phyloP scores from a whole-genome alignment of 257 asterid genomes.

The Schizonepeta tenuifolia region DNA sequence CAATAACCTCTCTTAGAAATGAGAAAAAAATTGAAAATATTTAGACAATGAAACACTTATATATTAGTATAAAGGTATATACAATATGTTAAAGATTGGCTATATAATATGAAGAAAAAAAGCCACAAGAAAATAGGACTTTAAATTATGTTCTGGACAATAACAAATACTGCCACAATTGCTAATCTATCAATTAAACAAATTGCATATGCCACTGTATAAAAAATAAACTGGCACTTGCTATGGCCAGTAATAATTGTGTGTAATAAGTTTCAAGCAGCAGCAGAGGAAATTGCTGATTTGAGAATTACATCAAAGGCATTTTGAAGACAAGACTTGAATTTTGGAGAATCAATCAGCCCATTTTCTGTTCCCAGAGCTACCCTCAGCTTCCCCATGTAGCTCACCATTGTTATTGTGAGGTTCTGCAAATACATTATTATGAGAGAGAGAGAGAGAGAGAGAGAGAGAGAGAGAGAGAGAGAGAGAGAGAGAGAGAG shows the following conservation, averaged over 20 bases:
- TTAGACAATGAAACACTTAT: too few species aligned
- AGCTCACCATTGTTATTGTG: slow-evolving; percentile 79
- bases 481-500: slow-evolving; percentile 5
- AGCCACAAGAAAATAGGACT: neutral
- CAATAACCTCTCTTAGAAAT: too few species aligned
- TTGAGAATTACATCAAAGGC: slow-evolving; percentile 58
- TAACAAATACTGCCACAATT: neutral
- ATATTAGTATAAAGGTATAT: too few species aligned
- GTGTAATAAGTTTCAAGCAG: neutral
- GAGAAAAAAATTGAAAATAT: too few species aligned
- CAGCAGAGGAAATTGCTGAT: slow-evolving; percentile 44
- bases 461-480: neutral
- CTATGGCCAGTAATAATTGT: neutral
- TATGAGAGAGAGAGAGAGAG: neutral
- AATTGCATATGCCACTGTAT: neutral
- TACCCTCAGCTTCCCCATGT: slow-evolving; percentile 64
- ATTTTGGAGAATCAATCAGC: slow-evolving; percentile 53
- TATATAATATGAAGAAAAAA: neutral
- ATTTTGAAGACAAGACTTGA: slow-evolving; percentile 51
- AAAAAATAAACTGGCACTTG: too few species aligned
- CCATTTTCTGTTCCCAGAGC: slow-evolving; percentile 74
- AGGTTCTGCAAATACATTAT: slow-evolving; percentile 55
- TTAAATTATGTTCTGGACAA: neutral
- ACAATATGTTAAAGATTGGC: neutral
- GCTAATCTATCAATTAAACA: neutral